A percentile compares a stretch with the other conserved stretches of the same genome.
Conservation (phyloP, 2,329 filamentous ascomycete genomes). For the Aciculosporium take region DNA sequence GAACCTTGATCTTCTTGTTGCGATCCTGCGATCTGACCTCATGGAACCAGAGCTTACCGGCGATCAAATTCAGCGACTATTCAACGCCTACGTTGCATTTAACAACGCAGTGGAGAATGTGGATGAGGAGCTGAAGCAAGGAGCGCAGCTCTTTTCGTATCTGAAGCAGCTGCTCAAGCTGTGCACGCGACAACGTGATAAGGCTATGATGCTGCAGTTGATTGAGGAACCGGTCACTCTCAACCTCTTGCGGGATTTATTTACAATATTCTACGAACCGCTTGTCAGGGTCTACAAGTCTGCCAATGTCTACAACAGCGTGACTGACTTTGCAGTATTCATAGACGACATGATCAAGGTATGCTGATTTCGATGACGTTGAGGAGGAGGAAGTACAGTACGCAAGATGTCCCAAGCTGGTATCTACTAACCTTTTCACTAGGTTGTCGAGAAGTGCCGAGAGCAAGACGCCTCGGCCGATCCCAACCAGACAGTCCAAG, state of each 20-base stretch:
- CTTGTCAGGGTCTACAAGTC: slow-evolving; percentile 96
- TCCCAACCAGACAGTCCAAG: slow-evolving; percentile 94
- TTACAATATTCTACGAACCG: slow-evolving; percentile 98
- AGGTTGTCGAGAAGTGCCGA: slow-evolving; percentile 51
- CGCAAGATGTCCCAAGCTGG: too few species aligned
- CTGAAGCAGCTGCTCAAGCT: slow-evolving; percentile 91
- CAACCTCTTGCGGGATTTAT: slow-evolving; percentile 88
- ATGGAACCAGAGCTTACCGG: slow-evolving; percentile 56
- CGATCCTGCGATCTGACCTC: slow-evolving; percentile 65
- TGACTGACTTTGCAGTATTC: slow-evolving; percentile 90
- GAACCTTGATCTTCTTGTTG: slow-evolving; percentile 71
- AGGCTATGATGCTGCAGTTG: slow-evolving; percentile 90
- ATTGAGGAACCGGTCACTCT: slow-evolving; percentile 96
- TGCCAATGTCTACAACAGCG: slow-evolving; percentile 92
- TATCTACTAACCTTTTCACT: slow-evolving; percentile 9
- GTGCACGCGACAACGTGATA: slow-evolving; percentile 80
- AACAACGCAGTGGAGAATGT: slow-evolving; percentile 85
- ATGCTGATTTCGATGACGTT: background rate
- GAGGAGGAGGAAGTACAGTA: background rate
- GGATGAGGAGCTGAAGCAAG: slow-evolving; percentile 76
- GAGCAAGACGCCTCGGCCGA: slow-evolving; percentile 79
- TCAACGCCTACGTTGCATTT: slow-evolving; percentile 93
- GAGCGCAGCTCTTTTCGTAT: slow-evolving; percentile 83
- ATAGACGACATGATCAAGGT: slow-evolving; percentile 85
- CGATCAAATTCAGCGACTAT: slow-evolving; percentile 69